Conservation (phyloP, 139 green algal genomes). For the Protoeuglena noctilucae region DNA sequence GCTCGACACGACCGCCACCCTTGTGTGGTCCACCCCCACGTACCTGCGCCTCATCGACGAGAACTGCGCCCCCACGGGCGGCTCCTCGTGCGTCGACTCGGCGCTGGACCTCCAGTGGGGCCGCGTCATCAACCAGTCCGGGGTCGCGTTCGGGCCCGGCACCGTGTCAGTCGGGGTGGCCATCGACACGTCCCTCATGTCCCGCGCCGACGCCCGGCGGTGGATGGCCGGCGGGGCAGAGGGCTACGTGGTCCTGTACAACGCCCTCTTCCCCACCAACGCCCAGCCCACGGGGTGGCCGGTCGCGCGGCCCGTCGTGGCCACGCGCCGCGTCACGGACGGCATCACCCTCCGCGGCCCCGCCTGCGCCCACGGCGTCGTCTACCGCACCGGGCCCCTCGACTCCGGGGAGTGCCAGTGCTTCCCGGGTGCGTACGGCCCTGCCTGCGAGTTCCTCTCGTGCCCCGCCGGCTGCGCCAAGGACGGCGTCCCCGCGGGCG, state of each 20-base stretch:
- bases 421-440: neutral
- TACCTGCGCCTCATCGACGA: too few species aligned
- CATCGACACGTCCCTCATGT: neutral
- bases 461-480: neutral
- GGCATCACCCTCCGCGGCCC: neutral
- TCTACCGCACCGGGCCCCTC: neutral
- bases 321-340: neutral
- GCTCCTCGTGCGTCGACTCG: too few species aligned
- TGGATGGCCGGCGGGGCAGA: neutral
- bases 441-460: neutral
- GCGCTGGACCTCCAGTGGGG: too few species aligned
- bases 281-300: too few species aligned
- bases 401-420: neutral
- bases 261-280: neutral
- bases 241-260: neutral
- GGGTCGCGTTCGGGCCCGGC: neutral
- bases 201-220: neutral
- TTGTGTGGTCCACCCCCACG: too few species aligned
- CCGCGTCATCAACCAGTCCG: neutral
- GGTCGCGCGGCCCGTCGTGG: neutral
- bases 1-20: too few species aligned
- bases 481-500: neutral
- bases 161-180: neutral
- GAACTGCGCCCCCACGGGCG: too few species aligned
- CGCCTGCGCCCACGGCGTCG: neutral